phyloP scores from a whole-genome alignment of 129 eudicot genomes.

The Calendula officinalis region DNA sequence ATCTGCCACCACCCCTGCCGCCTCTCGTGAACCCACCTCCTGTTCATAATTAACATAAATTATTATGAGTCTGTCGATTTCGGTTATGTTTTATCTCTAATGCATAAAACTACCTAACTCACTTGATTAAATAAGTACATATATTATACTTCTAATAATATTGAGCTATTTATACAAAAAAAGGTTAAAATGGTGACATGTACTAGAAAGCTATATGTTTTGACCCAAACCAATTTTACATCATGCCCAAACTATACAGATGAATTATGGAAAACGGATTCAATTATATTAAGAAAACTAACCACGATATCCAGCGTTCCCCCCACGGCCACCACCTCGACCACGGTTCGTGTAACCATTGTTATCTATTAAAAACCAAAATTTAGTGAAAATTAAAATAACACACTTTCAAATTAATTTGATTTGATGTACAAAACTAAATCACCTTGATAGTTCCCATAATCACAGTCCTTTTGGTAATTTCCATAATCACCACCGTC shows the following conservation, averaged over 20 bases:
- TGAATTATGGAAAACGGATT: neutral
- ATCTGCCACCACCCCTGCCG: constrained; percentile 40
- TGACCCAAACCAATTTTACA: neutral
- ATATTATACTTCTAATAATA: too few relatives aligned
- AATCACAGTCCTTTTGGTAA: constrained; percentile 21
- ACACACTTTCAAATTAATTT: neutral
- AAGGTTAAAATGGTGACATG: too few relatives aligned
- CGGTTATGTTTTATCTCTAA: too few relatives aligned
- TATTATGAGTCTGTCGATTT: neutral
- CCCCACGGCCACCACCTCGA: constrained; percentile 62
- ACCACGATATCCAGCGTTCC: constrained; percentile 61
- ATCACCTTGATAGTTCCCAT: constrained; percentile 42
- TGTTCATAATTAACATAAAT: constrained; percentile 17
- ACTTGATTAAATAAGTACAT: too few relatives aligned
- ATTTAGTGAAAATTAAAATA: neutral
- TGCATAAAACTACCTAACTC: too few relatives aligned
- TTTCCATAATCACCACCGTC: constrained; percentile 27
- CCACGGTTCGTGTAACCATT: constrained; percentile 66
- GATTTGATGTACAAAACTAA: neutral
- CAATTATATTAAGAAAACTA: constrained; percentile 17
- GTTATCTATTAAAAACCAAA: constrained; percentile 45
- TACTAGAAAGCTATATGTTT: too few relatives aligned
- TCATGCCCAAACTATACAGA: neutral
- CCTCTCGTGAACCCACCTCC: constrained; percentile 15
- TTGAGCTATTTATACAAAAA: too few relatives aligned